Percentiles rank a stretch among this genome's conserved stretches.
Conservation (phyloP, 352 stramenopile species). For the Globisporangium viniferum region DNA sequence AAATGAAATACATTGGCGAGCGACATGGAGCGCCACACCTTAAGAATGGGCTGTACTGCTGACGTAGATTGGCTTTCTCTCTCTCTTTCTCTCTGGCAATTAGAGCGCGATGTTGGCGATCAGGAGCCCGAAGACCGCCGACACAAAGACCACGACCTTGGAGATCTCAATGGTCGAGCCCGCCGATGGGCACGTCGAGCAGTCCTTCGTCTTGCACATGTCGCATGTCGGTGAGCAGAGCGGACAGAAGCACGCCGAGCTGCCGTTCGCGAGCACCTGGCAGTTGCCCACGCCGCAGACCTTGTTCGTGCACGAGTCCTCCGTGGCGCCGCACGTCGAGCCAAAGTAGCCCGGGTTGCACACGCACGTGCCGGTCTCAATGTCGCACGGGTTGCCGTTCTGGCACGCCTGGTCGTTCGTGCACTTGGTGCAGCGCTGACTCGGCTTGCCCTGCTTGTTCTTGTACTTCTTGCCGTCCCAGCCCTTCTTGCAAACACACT, state of each 20-base stretch:
- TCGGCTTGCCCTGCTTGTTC: conserved; percentile 24
- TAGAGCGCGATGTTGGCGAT: conserved; percentile 19
- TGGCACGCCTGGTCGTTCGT: conserved; percentile 34
- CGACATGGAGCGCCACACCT: not conserved
- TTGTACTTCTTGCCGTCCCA: conserved; percentile 32
- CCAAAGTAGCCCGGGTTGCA: conserved; percentile 32
- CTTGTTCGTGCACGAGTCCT: conserved; percentile 28
- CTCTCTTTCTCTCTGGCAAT: not conserved
- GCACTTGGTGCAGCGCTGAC: conserved; percentile 33
- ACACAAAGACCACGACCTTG: conserved; percentile 17
- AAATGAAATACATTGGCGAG: conserved; percentile 12
- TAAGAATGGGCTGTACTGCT: not conserved
- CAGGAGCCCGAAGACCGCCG: conserved; percentile 12
- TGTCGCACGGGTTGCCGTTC: conserved; percentile 29
- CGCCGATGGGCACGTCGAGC: conserved; percentile 19
- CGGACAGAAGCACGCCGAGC: conserved; percentile 24
- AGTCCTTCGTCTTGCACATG: conserved; percentile 22
- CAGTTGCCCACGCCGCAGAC: conserved; percentile 20
- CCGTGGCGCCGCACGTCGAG: conserved; percentile 25
- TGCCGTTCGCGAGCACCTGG: conserved; percentile 19
- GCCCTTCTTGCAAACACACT: conserved; percentile 32
- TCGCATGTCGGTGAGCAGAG: conserved; percentile 17
- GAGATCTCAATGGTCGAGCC: conserved; percentile 13
- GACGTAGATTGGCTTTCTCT: not conserved
- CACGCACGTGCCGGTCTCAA: conserved; percentile 22